These are phyloP conservation scores for Acer negundo DNA, from an alignment of 345 rosid species.

Conservation along the genomic window DNA sequence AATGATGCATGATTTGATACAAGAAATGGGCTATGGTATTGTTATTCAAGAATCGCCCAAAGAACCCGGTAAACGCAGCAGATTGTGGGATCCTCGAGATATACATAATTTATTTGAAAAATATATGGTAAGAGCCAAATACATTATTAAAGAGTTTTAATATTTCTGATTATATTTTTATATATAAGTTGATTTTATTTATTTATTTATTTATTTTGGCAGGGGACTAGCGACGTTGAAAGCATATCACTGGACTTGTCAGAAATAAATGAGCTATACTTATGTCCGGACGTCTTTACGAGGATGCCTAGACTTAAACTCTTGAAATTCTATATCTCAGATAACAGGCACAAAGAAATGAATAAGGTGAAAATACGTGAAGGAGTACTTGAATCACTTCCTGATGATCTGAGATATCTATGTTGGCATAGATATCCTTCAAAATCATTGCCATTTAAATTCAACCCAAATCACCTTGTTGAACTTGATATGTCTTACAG, in stretches of 20 bases:
- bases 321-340: background rate
- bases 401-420: background rate
- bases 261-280: background rate
- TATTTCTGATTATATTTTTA: too few species aligned
- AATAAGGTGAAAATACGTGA: background rate
- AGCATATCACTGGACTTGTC: background rate
- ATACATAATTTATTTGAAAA: background rate
- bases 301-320: background rate
- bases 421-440: background rate
- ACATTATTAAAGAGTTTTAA: background rate
- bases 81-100: background rate
- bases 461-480: background rate
- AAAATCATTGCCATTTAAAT: background rate
- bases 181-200: too few species aligned
- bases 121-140: background rate
- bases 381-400: background rate
- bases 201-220: too few species aligned
- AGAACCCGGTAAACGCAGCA: too few species aligned
- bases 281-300: background rate
- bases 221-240: background rate
- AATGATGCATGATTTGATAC: too few species aligned
- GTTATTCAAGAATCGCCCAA: too few species aligned
- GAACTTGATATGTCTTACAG: background rate
- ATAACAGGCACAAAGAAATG: background rate
- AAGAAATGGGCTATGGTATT: too few species aligned